These are phyloP conservation scores for Tricholomella constricta DNA, from an alignment of 768 basidiomycete species.

Conservation along the genomic window DNA sequence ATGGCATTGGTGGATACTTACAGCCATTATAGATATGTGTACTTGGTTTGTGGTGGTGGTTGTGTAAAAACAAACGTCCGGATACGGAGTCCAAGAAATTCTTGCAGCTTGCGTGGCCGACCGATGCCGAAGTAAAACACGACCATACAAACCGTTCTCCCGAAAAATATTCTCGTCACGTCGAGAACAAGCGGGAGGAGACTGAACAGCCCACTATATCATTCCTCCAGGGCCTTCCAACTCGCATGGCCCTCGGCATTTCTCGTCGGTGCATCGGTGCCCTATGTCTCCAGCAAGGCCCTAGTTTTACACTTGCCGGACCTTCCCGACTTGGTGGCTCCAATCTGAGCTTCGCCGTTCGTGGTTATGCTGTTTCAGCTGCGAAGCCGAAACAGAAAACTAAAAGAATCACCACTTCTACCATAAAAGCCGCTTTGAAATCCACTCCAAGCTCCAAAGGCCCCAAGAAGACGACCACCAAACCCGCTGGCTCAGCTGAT, in stretches of 20 bases:
- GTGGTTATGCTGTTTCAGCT: slow-evolving; percentile 11
- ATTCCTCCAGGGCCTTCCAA: background rate
- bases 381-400: slow-evolving; percentile 14
- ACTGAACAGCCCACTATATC: background rate
- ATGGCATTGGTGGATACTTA: slow-evolving; percentile 24
- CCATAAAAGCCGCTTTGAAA: slow-evolving; percentile 1
- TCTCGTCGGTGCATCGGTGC: slow-evolving; percentile 17
- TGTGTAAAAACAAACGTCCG: slow-evolving; percentile 22
- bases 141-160: slow-evolving; percentile 10
- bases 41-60: slow-evolving; percentile 30
- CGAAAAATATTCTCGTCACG: slow-evolving; percentile 9
- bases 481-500: background rate
- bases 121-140: slow-evolving; percentile 26
- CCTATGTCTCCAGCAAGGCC: slow-evolving; percentile 10
- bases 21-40: slow-evolving; percentile 36
- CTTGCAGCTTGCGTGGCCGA: slow-evolving; percentile 30
- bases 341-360: background rate
- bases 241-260: slow-evolving; percentile 22
- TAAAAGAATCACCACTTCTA: background rate
- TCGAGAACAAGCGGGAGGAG: background rate
- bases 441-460: background rate
- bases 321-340: slow-evolving; percentile 4
- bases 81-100: slow-evolving; percentile 19
- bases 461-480: background rate
- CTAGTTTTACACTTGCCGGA: slow-evolving; percentile 7